A percentile compares a stretch with the other conserved stretches of the same genome.
Evolutionary conservation across 257 asterid genomes (phyloP).

Genomic region (Solanum appendiculatum): DNA sequence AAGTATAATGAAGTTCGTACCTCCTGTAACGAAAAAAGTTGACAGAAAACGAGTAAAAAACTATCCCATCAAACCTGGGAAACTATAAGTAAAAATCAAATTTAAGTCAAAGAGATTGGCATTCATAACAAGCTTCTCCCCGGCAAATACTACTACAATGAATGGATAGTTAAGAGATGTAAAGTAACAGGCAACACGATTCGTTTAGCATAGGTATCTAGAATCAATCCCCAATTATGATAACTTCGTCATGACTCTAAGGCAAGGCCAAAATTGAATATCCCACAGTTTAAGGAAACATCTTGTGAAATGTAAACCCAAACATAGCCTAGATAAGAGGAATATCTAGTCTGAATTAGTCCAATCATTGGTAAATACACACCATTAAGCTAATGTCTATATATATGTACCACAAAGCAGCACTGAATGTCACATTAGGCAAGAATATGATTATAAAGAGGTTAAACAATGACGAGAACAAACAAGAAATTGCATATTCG

Average conservation of each 20-base stretch:
- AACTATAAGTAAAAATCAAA: too few relatives aligned
- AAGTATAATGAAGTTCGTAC: slow-evolving; percentile 81
- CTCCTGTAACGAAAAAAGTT: slow-evolving; percentile 29
- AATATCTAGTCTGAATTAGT: neutral
- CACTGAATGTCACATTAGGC: neutral
- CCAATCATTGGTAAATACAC: neutral
- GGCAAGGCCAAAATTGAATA: neutral
- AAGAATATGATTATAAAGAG: neutral
- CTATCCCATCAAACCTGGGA: neutral
- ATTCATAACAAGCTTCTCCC: neutral
- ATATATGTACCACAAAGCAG: neutral
- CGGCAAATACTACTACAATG: neutral
- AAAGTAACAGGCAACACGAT: neutral
- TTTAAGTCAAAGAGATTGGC: neutral
- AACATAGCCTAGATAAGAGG: neutral
- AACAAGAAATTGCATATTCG: neutral
- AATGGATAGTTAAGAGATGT: neutral
- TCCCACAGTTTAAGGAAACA: neutral
- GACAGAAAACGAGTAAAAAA: neutral
- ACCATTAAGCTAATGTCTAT: neutral
- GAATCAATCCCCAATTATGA: neutral
- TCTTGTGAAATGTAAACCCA: neutral
- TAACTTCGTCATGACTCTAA: neutral
- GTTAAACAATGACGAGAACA: neutral
- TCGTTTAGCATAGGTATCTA: neutral